Evolutionary conservation across 331 rosid genomes (phyloP), one percentile per base, ranked within the genome.

Genomic region (Quercus tomentella): DNA sequence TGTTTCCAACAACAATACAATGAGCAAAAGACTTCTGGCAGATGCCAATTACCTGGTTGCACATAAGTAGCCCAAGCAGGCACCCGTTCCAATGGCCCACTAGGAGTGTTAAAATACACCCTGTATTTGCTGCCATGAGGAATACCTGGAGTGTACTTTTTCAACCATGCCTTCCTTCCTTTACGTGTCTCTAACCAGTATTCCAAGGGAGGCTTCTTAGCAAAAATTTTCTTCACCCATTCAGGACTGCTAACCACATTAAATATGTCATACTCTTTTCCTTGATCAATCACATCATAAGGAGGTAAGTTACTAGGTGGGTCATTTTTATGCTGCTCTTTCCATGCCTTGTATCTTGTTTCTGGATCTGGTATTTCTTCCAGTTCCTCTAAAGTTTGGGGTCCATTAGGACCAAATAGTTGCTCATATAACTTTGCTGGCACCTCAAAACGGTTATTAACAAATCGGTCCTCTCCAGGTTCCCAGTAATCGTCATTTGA

Each of bases 31-130:
- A 76, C 25, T 28, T 72, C 35, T 56, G 51, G 62, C 33, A 80
- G 30, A 22, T 69, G 56, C 31, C 56, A 79, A 75, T 85, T 83
- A 95, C 99, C 98, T 60, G 99, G 97, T 78, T 93, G 90, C 80
- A 95, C 99, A 85, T 93, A 95, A 62, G 97, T 87, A 84, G 99
- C 99, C 99, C 99, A 95, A 88, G 99, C 97, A 83, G 99, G 99
- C 37, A 95, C 89, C 79, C 99, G 81, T 77, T 95, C 99, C 90
- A 95, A 70, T n/a, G 97, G 92, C 77, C 99, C 98, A 78, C 79
- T 86, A 41, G 99, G 89, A 86, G 99, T 93, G 91, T 95, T 93
- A 73, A 95, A 91, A 87, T 91, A 95, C 58, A 95, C 99, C 82
- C 98, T 88, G 81, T 93, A 95, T 89, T 88, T 95, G 91, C 99